Evolutionary conservation across 371 early-diverging fungal species (phyloP), one percentile per base, ranked within the genome.

Genomic region (Actinomucor elegans): DNA sequence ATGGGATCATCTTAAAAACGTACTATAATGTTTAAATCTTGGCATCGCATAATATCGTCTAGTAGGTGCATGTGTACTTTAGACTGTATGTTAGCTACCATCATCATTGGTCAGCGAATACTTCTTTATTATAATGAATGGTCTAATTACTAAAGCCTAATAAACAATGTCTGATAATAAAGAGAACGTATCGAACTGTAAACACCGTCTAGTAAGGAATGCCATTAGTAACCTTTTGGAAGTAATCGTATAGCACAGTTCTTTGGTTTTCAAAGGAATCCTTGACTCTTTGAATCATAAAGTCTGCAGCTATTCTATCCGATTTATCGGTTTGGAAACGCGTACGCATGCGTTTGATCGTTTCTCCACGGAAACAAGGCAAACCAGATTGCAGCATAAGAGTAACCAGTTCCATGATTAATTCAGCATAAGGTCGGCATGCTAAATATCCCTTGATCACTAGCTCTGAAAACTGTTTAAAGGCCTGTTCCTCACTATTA

Each of bases 311-410:
- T 11, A 84, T 85, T 21, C 92, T 83, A 55, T 99, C 99, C 14
- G 86, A 81, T 42, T 87, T 85, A 27, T 99, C 96, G 3, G 92
- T 72, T 65, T 93, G 94, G 83, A 99, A 99, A 18, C 99, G 73
- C n/a, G 81, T 73, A 4, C 92, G 74, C 51, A 99, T 82, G 29
- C 94, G 92, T 38, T 81, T 81, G 52, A 99, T 79, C 0, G 98
- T 96, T 45, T 79, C 83, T 42, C 91, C 94, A 63, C 90, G 95
- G 81, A 98, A 99, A 68, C 99, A 99, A 0, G 99, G 99, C 42
- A 99, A 73, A 2, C 97, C 96, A 12, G 98, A 96, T 23, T 96
- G 93, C 12, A 90, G 79, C 95, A 99, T 99, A 34, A 97, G 71
- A 1, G 85, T 67, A 3, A 99, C 95, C 59, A 96, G 75, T 59